These are phyloP conservation scores for Myxozyma udenii DNA, from an alignment of 805 yeast genomes.

Conservation along the genomic window DNA sequence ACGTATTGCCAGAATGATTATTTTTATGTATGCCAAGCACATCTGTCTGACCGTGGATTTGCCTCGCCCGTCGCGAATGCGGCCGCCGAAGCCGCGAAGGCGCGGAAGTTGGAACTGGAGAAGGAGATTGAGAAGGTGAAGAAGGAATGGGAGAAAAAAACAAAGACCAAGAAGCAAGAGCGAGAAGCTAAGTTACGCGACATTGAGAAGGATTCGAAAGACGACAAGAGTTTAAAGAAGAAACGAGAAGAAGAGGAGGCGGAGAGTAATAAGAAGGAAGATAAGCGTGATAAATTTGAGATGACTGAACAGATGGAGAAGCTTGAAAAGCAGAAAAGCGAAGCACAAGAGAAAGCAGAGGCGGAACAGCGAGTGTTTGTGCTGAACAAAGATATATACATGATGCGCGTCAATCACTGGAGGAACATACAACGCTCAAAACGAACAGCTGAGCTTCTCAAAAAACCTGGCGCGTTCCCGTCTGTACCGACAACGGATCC, in stretches of 20 bases:
- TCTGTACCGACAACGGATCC: slow-evolving; percentile 36
- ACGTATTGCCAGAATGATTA: slow-evolving; percentile 46
- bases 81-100: slow-evolving; percentile 39
- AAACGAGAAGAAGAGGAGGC: slow-evolving; percentile 21
- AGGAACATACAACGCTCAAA: slow-evolving; percentile 35
- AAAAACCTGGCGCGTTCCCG: slow-evolving; percentile 38
- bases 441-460: slow-evolving; percentile 35
- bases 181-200: slow-evolving; percentile 14
- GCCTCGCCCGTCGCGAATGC: slow-evolving; percentile 45
- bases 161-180: slow-evolving; percentile 27
- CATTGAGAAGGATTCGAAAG: slow-evolving; percentile 20
- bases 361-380: slow-evolving; percentile 42
- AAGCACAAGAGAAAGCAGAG: slow-evolving; percentile 15
- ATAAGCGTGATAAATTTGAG: slow-evolving; percentile 31
- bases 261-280: slow-evolving; percentile 23
- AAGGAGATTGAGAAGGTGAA: slow-evolving; percentile 38
- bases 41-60: slow-evolving; percentile 49
- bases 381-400: slow-evolving; percentile 45
- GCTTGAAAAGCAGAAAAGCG: slow-evolving; percentile 21
- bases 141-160: slow-evolving; percentile 36
- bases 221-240: slow-evolving; percentile 26
- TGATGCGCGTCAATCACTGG: slow-evolving; percentile 40
- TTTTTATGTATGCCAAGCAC: slow-evolving; percentile 53
- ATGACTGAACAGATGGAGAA: slow-evolving; percentile 23
- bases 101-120: slow-evolving; percentile 31